These are phyloP conservation scores for Penicillium sp. DNA, from an alignment of 2,329 filamentous ascomycete genomes.

Conservation along the genomic window DNA sequence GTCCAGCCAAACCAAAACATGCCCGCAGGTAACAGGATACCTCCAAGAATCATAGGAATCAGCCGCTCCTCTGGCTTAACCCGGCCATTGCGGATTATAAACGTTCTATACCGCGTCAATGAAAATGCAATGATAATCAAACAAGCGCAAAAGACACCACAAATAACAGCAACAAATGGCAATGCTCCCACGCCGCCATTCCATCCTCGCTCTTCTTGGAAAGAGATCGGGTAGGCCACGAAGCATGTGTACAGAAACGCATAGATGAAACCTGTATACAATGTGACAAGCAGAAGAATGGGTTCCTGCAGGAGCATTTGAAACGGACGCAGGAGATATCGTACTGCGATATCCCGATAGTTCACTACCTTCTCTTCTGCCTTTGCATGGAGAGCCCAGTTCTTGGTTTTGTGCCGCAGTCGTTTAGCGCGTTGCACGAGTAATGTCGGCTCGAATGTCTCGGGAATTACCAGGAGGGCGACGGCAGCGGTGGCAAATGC, in stretches of 20 bases:
- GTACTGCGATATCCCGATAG: constrained; percentile 3
- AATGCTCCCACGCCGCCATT: constrained; percentile 36
- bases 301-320: constrained; percentile 31
- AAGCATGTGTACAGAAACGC: constrained; percentile 27
- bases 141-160: constrained; percentile 35
- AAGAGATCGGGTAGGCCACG: constrained; percentile 32
- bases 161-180: constrained; percentile 40
- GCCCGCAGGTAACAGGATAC: constrained; percentile 34
- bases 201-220: constrained; percentile 38
- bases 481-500: constrained; percentile 36
- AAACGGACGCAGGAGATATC: constrained; percentile 16
- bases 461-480: constrained; percentile 42
- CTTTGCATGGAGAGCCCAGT: constrained; percentile 39
- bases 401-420: constrained; percentile 38
- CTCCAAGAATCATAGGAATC: constrained; percentile 39
- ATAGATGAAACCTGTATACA: constrained; percentile 34
- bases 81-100: constrained; percentile 12
- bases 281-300: constrained; percentile 39
- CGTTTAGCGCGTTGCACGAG: constrained; percentile 40
- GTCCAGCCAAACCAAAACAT: constrained; percentile 44
- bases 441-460: constrained; percentile 40
- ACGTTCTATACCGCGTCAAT: constrained; percentile 25
- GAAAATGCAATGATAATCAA: constrained; percentile 26
- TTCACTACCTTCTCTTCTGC: constrained; percentile 8
- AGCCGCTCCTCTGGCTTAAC: constrained; percentile 38